Base-by-base conservation (phyloP, 192 early-diverging fungal species). In the Mortierella claussenii region DNA sequence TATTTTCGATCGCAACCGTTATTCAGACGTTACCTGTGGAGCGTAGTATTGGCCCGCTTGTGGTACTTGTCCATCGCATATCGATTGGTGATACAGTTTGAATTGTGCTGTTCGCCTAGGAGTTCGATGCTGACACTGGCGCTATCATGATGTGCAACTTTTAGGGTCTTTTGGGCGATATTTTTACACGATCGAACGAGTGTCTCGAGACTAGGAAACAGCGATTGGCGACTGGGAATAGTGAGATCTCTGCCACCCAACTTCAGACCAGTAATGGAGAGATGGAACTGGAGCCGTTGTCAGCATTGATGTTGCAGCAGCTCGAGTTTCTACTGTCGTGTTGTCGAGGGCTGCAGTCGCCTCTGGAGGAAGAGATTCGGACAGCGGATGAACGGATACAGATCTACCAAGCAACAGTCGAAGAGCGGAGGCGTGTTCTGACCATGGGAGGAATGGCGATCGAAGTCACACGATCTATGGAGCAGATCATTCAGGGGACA, bases 281-380 rank as follows among this genome's bases (percentile, higher is more conserved):
- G 34, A 56, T 24, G 10, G 79, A 82, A 28, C 45, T 55, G 21
- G 70, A 70, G 26, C 60, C 58, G 20, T 50, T 78, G 7, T 62
- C 79, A 5, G 65, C 68, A 3, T 49, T 64, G 18, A 69, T 88
- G 48, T 50, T 83, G 4, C 57, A 49, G 17, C 84, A 86, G 33
- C 55, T 88, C 3, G 70, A 83, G 24, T 83, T 86, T 44, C 57
- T 88, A 5, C 55, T 83, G 4, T 80, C 81, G 13, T 88, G 84
- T 33, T 84, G 81, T 44, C 71, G 76, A 44, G 86, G 86, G 3
- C 73, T 88, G 18, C 82, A 82, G 67, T 82, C 86, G 20, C 82
- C 84, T 24, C 58, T 74, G 36, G 86, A 88, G 30, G 82, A 88
- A 28, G 62, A 71, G 21, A 71, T 78, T 4, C 52, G 73, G 24